Base-by-base conservation (phyloP, 805 yeast genomes). In the Saturnispora serradocipensis region DNA sequence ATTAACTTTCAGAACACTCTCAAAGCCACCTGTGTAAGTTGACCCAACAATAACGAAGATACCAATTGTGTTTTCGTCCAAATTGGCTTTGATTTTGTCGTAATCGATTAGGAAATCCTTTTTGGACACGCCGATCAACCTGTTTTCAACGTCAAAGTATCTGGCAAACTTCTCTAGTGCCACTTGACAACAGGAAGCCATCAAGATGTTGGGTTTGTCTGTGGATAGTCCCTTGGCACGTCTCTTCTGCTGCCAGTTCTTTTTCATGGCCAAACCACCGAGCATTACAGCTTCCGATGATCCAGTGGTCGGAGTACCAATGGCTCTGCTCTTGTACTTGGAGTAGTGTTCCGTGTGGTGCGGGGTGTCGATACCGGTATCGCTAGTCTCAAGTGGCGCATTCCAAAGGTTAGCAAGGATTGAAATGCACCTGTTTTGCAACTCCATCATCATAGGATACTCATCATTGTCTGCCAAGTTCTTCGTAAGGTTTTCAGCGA, bases 1-100 rank as follows among this genome's bases (percentile, higher is more conserved):
- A 47, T 79, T 66, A 44, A 88, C 81, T 39, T 72, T 71, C 55
- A 69, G 74, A 40, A 89, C 89, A 50, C 85, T 78, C 66, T 89
- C 97, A 68, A 86, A 88, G 46, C 89, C 89, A 53, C 97, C 97
- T 5, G 97, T 89, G 68, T 86, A 89, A 11, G 97, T 89, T 8
- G 96, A 86, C 1, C 97, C 97, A 59, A 89, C 63, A 61, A 89
- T 88, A 22, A 84, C 95, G 68, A 81, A 89, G 43, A 87, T 78
- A 59, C 97, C 97, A 69, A 89, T 88, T 13, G 97, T 89, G 71
- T 90, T 88, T 65, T 90, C 97, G 67, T 89, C 97, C 39, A 86
- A 72, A 54, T 78, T 70, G 50, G 80, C 81, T 63, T 75, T 75
- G 62, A 90, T 74, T 58, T 78, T 72, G 35, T 74, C 61, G 28